Evolutionary conservation across 2,329 filamentous ascomycete species (phyloP).

Genomic region (Scytalidium sp.): DNA sequence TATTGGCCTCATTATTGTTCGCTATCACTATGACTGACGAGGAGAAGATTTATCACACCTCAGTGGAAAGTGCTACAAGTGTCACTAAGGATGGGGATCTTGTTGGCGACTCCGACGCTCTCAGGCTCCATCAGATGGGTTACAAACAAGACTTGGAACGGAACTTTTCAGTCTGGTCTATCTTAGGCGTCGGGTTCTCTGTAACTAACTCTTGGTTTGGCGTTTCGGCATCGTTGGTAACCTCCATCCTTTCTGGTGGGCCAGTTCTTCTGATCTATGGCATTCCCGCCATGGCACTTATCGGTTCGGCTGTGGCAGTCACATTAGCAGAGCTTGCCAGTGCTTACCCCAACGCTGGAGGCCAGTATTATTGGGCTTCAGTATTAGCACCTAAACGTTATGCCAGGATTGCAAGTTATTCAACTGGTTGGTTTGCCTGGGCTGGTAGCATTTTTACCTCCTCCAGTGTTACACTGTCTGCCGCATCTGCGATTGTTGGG

Average conservation of each 20-base stretch:
- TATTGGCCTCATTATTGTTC: no score
- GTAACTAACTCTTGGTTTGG: slow-evolving; percentile 41
- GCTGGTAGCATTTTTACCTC: slow-evolving; percentile 52
- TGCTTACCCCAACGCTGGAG: slow-evolving; percentile 38
- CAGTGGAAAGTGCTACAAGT: no score
- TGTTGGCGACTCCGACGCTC: no score
- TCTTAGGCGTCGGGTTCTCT: slow-evolving; percentile 40
- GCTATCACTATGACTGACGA: no score
- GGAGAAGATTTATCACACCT: no score
- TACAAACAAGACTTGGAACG: slow-evolving; percentile 33
- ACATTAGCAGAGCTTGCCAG: slow-evolving; percentile 40
- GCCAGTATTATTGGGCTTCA: slow-evolving; percentile 42
- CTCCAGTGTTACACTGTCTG: slow-evolving; percentile 47
- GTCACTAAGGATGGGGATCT: no score
- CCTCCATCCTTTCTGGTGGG: slow-evolving; percentile 39
- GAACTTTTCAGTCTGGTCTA: slow-evolving; percentile 38
- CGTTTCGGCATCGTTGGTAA: slow-evolving; percentile 27
- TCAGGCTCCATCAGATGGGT: no score
- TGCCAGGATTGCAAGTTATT: slow-evolving; percentile 34
- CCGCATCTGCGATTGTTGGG: slow-evolving; percentile 45
- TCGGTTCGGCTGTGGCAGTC: slow-evolving; percentile 37
- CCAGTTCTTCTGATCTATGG: slow-evolving; percentile 37
- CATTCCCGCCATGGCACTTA: slow-evolving; percentile 36
- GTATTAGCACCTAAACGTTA: slow-evolving; percentile 36
- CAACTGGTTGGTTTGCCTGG: slow-evolving; percentile 48